Evolutionary conservation across 2,329 filamentous ascomycete species (phyloP).

Genomic region (Stachybotrys chlorohalonatus): DNA sequence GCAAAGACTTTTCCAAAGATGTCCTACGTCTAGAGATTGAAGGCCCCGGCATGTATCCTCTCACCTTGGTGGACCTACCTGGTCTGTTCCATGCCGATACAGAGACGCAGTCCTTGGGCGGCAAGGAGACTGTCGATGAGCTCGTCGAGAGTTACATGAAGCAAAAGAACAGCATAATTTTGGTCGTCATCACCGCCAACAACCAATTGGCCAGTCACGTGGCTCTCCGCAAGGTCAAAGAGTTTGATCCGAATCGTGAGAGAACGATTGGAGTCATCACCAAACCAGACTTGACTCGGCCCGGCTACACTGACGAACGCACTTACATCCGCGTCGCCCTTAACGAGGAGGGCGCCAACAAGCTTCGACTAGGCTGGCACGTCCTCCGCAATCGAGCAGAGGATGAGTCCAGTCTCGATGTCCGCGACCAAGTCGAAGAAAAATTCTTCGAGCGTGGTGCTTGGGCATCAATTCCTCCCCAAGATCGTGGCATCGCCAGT

Average conservation of each 20-base stretch:
- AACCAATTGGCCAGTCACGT: conserved; percentile 41
- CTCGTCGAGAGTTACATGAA: conserved; percentile 44
- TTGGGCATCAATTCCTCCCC: conserved; percentile 17
- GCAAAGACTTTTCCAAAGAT: conserved; percentile 31
- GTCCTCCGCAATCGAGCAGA: conserved; percentile 39
- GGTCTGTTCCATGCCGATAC: conserved; percentile 29
- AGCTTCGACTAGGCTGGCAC: conserved; percentile 40
- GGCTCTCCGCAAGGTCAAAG: conserved; percentile 34
- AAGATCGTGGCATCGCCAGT: conserved; percentile 19
- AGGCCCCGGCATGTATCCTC: conserved; percentile 31
- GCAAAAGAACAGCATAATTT: conserved; percentile 48
- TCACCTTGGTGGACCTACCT: conserved; percentile 48
- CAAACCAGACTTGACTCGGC: conserved; percentile 35
- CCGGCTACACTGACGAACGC: conserved; percentile 27
- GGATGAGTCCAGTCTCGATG: conserved; percentile 13
- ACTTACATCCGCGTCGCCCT: conserved; percentile 24
- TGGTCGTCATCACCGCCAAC: conserved; percentile 43
- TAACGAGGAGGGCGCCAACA: conserved; percentile 19
- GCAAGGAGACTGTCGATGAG: conserved; percentile 20
- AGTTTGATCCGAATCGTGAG: conserved; percentile 29
- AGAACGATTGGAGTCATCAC: conserved; percentile 51
- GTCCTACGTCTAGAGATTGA: conserved; percentile 36
- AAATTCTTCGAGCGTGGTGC: conserved; percentile 19
- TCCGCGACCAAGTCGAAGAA: conserved; percentile 20
- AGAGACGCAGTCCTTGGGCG: conserved; percentile 19